A percentile compares a stretch with the other conserved stretches of the same genome.
Evolutionary conservation across 129 eudicot species (phyloP).

Genomic region (Centella asiatica): DNA sequence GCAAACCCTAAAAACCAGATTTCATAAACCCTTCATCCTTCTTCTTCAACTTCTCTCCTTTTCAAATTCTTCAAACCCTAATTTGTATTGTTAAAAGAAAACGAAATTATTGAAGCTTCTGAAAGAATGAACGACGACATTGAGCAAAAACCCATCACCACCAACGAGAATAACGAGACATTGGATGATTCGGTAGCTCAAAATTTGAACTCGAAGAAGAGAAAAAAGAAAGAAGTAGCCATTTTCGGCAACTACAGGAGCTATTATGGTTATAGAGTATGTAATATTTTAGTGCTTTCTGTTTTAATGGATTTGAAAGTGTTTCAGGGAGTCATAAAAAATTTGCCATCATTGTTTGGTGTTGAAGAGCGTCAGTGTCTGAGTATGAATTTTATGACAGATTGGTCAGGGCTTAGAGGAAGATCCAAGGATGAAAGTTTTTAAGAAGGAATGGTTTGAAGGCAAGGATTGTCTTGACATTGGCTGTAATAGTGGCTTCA

Average conservation of each 20-base stretch:
- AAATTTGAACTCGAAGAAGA: slow-evolving; percentile 27
- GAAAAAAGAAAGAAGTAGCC: slow-evolving; percentile 63
- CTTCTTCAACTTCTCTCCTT: background rate
- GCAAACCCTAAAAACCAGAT: too few relatives aligned
- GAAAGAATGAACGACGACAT: background rate
- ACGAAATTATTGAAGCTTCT: background rate
- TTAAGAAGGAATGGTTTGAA: slow-evolving; percentile 87
- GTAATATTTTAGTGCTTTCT: background rate
- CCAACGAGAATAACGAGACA: background rate
- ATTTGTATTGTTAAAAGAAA: background rate
- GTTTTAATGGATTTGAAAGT: background rate
- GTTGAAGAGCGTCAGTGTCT: background rate
- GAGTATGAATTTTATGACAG: slow-evolving; percentile 24
- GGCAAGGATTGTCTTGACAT: slow-evolving; percentile 94
- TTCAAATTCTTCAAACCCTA: background rate
- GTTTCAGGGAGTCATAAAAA: too few relatives aligned
- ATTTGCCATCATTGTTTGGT: too few relatives aligned
- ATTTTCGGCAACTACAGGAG: slow-evolving; percentile 78
- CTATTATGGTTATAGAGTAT: slow-evolving; percentile 81
- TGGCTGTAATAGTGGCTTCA: slow-evolving; percentile 83
- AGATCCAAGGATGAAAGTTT: slow-evolving; percentile 76
- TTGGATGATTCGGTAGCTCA: background rate
- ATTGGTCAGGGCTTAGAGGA: slow-evolving; percentile 63
- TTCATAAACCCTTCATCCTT: too few relatives aligned
- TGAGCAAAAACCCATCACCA: background rate